Conservation (phyloP, 441 rosid species). For the Corymbia calophylla region DNA sequence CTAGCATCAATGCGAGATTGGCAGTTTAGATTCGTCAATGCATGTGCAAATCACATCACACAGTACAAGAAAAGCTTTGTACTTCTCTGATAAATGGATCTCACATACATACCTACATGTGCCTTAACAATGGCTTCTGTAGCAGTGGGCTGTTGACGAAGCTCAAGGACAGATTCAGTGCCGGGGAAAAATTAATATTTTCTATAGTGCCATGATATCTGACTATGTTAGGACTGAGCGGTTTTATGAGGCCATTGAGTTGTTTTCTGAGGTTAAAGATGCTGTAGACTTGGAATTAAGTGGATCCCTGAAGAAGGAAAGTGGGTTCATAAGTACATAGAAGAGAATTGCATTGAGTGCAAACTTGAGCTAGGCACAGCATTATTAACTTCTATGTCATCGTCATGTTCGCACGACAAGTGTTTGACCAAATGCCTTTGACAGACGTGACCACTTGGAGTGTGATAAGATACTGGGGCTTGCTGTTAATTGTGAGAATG, state of each 20-base stretch:
- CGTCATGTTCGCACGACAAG: not conserved
- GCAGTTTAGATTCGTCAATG: not conserved
- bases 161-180: not conserved
- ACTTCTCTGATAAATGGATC: no score
- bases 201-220: not conserved
- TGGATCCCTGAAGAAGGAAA: not conserved
- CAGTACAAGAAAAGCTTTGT: not conserved
- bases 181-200: not conserved
- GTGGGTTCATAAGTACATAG: not conserved
- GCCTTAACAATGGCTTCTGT: not conserved
- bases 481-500: not conserved
- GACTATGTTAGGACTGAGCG: not conserved
- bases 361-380: not conserved
- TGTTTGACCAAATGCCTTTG: not conserved
- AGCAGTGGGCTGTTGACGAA: fast-evolving
- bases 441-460: not conserved
- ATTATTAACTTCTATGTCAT: not conserved
- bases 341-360: not conserved
- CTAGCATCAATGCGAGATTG: not conserved
- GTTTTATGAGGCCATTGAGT: not conserved
- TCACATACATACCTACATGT: not conserved
- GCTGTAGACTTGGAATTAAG: not conserved
- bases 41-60: not conserved
- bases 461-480: not conserved
- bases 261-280: not conserved